Evolutionary conservation across 306 rosid genomes (phyloP).

Genomic region (Oemleria cerasiformis): DNA sequence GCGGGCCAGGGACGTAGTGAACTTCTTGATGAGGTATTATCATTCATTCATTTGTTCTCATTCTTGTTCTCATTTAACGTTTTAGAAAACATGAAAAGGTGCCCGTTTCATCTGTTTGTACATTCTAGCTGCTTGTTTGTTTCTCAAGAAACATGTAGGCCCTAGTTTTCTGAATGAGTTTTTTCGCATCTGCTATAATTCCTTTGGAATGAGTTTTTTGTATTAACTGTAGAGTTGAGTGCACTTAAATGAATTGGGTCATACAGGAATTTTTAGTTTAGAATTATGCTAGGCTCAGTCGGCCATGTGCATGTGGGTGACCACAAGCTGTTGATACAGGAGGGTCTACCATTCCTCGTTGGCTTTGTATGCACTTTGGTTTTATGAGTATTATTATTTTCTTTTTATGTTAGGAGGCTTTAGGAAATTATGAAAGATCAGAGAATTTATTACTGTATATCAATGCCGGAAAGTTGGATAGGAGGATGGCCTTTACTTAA

Average conservation of each 20-base stretch:
- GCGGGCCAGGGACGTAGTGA: slow-evolving; percentile 96
- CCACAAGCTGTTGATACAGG: no score
- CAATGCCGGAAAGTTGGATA: background rate
- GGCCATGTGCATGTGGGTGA: no score
- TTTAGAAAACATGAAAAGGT: background rate
- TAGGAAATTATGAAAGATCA: background rate
- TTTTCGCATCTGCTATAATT: background rate
- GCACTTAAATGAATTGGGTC: background rate
- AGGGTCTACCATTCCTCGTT: background rate
- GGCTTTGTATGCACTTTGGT: background rate
- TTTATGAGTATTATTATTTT: background rate
- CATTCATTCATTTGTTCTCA: background rate
- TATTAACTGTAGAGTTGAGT: background rate
- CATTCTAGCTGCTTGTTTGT: background rate
- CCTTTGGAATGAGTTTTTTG: background rate
- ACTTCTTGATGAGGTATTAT: slow-evolving; percentile 84
- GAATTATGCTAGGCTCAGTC: no score
- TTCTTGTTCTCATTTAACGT: background rate
- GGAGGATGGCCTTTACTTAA: background rate
- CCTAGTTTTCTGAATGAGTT: background rate
- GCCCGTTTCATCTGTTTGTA: background rate
- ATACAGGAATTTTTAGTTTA: background rate
- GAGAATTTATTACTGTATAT: background rate
- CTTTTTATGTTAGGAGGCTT: background rate
- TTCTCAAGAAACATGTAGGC: background rate